phyloP scores from a whole-genome alignment of 2,329 filamentous ascomycete species.

The Scolecobasidium constrictum region DNA sequence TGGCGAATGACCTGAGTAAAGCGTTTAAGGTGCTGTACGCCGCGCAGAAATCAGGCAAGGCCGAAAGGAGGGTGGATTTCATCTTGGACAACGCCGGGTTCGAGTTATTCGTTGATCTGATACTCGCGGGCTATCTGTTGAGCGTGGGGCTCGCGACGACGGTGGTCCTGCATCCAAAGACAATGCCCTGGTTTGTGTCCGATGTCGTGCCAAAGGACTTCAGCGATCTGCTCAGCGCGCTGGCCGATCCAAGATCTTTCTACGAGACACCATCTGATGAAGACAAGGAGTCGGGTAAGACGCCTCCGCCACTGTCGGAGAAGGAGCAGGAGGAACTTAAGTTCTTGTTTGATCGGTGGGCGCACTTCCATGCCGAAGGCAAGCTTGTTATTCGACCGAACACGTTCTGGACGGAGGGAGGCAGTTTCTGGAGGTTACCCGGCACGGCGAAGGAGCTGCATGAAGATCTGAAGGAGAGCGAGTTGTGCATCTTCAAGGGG shows the following conservation, averaged over 20 bases:
- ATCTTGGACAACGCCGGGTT: conserved; percentile 97
- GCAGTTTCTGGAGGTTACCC: conserved; percentile 83
- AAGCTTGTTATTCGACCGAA: conserved; percentile 76
- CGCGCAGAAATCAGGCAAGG: conserved; percentile 50
- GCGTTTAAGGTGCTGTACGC: conserved; percentile 60
- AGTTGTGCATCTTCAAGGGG: conserved; percentile 93
- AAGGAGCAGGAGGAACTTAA: conserved; percentile 55
- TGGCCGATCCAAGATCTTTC: conserved; percentile 68
- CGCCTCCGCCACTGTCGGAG: conserved; percentile 51
- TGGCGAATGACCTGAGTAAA: conserved; percentile 70
- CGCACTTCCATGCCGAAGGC: conserved; percentile 67
- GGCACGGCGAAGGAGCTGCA: conserved; percentile 54
- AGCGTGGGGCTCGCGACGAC: conserved; percentile 75
- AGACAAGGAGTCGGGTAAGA: conserved; percentile 40
- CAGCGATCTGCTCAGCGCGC: conserved; percentile 63
- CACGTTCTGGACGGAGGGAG: conserved; percentile 79
- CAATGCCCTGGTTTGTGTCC: conserved; percentile 96
- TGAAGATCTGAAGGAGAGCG: conserved; percentile 68
- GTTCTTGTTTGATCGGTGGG: conserved; percentile 79
- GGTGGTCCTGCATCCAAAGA: conserved; percentile 84
- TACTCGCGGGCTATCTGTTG: conserved; percentile 83
- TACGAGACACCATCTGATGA: conserved; percentile 68
- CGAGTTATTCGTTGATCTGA: conserved; percentile 89
- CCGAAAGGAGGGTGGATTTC: conserved; percentile 74
- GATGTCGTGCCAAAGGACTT: conserved; percentile 88